Evolutionary conservation across 139 green algal species (phyloP).

Genomic region (Haematococcus lacustris): DNA sequence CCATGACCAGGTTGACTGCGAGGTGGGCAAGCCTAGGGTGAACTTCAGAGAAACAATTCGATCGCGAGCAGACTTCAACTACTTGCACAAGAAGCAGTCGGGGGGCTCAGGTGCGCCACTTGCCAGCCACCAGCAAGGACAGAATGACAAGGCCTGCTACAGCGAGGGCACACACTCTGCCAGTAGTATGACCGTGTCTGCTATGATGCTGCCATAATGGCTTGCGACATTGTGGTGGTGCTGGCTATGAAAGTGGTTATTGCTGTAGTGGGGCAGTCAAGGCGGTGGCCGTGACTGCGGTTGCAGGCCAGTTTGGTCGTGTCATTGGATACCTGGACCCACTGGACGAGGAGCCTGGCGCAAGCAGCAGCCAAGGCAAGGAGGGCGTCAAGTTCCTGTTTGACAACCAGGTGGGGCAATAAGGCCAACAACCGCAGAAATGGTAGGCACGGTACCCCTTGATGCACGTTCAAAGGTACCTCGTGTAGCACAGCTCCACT

Average conservation of each 20-base stretch:
- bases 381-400: slow-evolving; percentile 21
- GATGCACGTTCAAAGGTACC: too few relatives aligned
- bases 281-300: too few relatives aligned
- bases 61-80: slow-evolving; percentile 80
- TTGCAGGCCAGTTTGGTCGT: slow-evolving; percentile 73
- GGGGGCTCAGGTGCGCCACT: slow-evolving; percentile 76
- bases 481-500: too few relatives aligned
- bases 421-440: too few relatives aligned
- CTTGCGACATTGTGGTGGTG: too few relatives aligned
- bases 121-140: slow-evolving; percentile 61
- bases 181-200: too few relatives aligned
- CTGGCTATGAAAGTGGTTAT: background rate
- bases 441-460: too few relatives aligned
- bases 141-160: too few relatives aligned
- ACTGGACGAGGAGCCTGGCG: slow-evolving; percentile 17
- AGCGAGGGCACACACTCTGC: too few relatives aligned
- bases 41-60: slow-evolving; percentile 93
- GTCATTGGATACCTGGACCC: slow-evolving; percentile 48
- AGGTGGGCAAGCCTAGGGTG: slow-evolving; percentile 86
- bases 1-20: slow-evolving; percentile 35
- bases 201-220: too few relatives aligned
- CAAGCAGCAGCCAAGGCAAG: background rate
- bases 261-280: too few relatives aligned
- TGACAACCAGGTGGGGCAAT: slow-evolving; percentile 27
- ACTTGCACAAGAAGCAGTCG: slow-evolving; percentile 98